Evolutionary conservation across 495 filamentous ascomycete species (phyloP), one percentile per base, ranked within the genome.

Genomic region (Hyaloscypha bicolor): DNA sequence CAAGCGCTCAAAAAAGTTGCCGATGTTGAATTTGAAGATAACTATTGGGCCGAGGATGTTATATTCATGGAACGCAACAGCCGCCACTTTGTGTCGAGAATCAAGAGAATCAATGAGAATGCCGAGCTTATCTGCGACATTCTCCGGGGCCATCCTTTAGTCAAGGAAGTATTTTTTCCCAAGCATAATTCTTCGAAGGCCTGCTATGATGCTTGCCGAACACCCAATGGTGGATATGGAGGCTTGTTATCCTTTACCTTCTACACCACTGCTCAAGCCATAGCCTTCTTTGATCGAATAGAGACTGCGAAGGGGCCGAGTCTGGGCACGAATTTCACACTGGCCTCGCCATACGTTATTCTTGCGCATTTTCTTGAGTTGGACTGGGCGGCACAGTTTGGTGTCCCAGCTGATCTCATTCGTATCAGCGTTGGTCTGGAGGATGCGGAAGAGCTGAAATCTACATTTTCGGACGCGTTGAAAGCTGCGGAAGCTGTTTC

Each of bases 11-110:
- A 93, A 71, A 72, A 80, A 9, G 82, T 81, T 30, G 86, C 89
- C 64, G 77, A 74, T 6, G 71, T 65, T 3, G 86, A 91, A 19
- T 96, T 90, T 74, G 93, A 97, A 78, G 93, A 97, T 72, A 93
- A 90, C 60, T 90, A 93, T 74, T 98, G 94, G 93, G 86, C 89
- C 19, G 94, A 96, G 79, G 95, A 99, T 79, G 88, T 89, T 45
- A 88, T 98, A 32, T 96, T 97, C 78, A 87, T 99, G 78, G 95
- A 99, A 78, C 86, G 95, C 62, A 99, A 99, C 76, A 97, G 93
- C 76, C 90, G 95, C 3, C 92, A 97, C 76, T 97, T 98, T 75
- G 85, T 90, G 30, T 83, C 87, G 32, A 86, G 95, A 68, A 92
- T 97, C 65, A 88, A 91, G 61, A 83, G 92, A 63, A 91, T 97